Evolutionary conservation across 1,284 basidiomycete species (phyloP).

Genomic region (Naganishia sp.): DNA sequence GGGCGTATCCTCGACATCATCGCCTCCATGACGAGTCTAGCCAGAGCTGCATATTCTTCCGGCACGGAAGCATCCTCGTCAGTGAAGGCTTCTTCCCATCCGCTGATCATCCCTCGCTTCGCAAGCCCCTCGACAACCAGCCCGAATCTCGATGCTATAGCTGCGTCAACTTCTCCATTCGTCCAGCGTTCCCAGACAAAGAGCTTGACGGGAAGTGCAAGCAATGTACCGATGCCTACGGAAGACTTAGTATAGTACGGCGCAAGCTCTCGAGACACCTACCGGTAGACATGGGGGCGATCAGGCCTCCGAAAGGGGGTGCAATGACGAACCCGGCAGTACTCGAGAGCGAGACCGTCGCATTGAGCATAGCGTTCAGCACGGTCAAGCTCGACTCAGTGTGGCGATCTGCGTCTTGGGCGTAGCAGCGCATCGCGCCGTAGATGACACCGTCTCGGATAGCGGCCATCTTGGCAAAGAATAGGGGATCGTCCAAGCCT

Average conservation of each 20-base stretch:
- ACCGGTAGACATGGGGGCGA: constrained; percentile 13
- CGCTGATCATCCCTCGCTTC: constrained; percentile 19
- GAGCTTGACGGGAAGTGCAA: constrained; percentile 15
- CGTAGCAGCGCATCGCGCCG: constrained; percentile 20
- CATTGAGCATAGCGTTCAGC: constrained; percentile 19
- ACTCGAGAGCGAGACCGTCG: constrained; percentile 15
- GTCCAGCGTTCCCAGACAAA: constrained; percentile 25
- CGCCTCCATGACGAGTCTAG: constrained; percentile 24
- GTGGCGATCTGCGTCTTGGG: constrained; percentile 21
- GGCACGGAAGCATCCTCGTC: constrained; percentile 16
- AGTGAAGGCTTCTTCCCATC: constrained; percentile 18
- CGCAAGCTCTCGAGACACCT: not conserved
- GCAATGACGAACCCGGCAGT: constrained; percentile 18
- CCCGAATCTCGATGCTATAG: constrained; percentile 20
- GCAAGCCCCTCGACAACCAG: constrained; percentile 16
- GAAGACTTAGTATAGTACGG: not conserved
- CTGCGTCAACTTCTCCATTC: constrained; percentile 16
- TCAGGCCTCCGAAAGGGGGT: constrained; percentile 18
- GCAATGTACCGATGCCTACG: constrained; percentile 8
- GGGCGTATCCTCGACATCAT: constrained; percentile 22
- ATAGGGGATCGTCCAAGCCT: constrained; percentile 15
- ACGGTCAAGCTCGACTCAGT: constrained; percentile 7
- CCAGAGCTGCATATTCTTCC: constrained; percentile 18
- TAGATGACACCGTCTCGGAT: constrained; percentile 21
- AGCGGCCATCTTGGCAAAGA: constrained; percentile 19